Conservation (phyloP, 2,329 filamentous ascomycete genomes). For the Pyrenochaeta sp. region DNA sequence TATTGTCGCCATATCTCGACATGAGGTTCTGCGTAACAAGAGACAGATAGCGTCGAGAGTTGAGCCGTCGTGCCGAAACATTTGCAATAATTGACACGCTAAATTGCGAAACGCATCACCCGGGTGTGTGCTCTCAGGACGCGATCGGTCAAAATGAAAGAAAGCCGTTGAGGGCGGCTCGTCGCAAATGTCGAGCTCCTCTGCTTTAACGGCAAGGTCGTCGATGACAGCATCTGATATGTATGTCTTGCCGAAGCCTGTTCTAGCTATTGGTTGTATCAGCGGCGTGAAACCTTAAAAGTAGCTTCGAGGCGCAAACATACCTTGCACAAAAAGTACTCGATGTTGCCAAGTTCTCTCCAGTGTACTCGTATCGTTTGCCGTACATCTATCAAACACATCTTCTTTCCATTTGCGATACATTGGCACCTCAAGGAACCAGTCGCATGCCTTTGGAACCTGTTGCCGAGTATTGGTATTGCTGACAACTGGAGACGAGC, state of each 20-base stretch:
- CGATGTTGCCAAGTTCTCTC: constrained; percentile 35
- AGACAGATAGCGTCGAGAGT: constrained; percentile 40
- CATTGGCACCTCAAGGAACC: constrained; percentile 32
- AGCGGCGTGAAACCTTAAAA: background rate
- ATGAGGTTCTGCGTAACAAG: constrained; percentile 34
- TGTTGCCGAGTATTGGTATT: constrained; percentile 16
- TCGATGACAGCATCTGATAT: constrained; percentile 34
- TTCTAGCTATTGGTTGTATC: constrained; percentile 27
- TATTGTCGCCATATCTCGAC: constrained; percentile 31
- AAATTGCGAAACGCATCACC: constrained; percentile 36
- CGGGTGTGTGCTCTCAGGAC: constrained; percentile 22
- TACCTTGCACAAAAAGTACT: constrained; percentile 43
- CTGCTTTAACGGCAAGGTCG: constrained; percentile 28
- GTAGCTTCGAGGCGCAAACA: background rate
- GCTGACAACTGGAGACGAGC: constrained; percentile 15
- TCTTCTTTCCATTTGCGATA: constrained; percentile 36
- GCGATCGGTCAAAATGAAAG: constrained; percentile 33
- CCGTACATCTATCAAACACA: constrained; percentile 25
- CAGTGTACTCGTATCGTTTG: constrained; percentile 26
- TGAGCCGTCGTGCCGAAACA: constrained; percentile 28
- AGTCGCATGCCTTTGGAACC: constrained; percentile 28
- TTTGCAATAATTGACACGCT: constrained; percentile 34
- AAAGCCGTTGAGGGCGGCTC: constrained; percentile 31
- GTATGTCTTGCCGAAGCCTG: constrained; percentile 42
- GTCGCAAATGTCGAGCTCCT: constrained; percentile 32